phyloP scores from a whole-genome alignment of 371 early-diverging fungal genomes.

The Parasitella parasitica region DNA sequence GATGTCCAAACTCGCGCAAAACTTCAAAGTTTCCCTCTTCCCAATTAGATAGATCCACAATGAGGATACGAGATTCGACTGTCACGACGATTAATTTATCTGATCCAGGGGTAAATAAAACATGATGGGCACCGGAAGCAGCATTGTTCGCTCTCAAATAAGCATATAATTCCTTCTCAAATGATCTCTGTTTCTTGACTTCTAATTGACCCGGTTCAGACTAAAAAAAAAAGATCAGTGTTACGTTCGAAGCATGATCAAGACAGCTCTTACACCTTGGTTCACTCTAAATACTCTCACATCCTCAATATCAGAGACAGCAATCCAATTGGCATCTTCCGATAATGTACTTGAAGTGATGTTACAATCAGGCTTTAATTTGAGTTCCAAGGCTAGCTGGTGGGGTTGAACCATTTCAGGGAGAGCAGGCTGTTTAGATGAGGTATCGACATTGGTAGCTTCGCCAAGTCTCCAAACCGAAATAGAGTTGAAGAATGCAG shows the following conservation, averaged over 20 bases:
- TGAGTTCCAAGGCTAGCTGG: conserved; percentile 61
- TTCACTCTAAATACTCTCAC: conserved; percentile 71
- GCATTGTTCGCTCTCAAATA: conserved; percentile 33
- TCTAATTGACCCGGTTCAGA: conserved; percentile 43
- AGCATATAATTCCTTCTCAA: conserved; percentile 38
- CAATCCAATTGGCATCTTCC: conserved; percentile 82
- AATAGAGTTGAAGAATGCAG: conserved; percentile 57
- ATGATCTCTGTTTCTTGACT: conserved; percentile 54
- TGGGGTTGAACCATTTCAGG: conserved; percentile 63
- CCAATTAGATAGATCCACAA: conserved; percentile 63
- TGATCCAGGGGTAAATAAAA: conserved; percentile 73
- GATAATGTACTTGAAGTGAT: conserved; percentile 78
- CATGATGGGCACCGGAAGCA: conserved; percentile 55
- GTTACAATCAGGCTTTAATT: conserved; percentile 61
- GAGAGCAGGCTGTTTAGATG: conserved; percentile 22
- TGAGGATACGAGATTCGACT: conserved; percentile 60
- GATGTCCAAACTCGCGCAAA: conserved; percentile 60
- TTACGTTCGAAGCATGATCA: not conserved
- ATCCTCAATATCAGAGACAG: conserved; percentile 76
- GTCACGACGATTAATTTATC: conserved; percentile 64
- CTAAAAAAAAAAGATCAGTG: conserved; percentile 8
- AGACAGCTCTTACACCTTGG: conserved; percentile 33
- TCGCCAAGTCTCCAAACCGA: conserved; percentile 83
- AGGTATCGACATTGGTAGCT: conserved; percentile 23
- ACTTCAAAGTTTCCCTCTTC: conserved; percentile 52